Conservation (phyloP, 2,329 filamentous ascomycete species). For the Stagonosporopsis vannaccii region DNA sequence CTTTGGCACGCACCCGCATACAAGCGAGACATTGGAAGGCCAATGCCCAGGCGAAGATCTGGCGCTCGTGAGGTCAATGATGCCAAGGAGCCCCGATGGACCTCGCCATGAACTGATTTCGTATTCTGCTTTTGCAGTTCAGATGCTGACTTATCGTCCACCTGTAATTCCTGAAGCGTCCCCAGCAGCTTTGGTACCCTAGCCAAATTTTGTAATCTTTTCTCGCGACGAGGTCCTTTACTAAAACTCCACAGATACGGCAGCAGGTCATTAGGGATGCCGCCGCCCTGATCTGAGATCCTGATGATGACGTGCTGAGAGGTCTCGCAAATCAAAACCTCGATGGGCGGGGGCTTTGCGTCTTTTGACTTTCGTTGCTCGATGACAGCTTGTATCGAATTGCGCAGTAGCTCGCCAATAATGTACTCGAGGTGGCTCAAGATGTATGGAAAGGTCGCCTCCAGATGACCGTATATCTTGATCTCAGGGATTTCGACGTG, state of each 20-base stretch:
- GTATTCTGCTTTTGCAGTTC: slow-evolving; percentile 29
- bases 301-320: slow-evolving; percentile 95
- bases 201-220: slow-evolving; percentile 82
- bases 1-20: slow-evolving; percentile 66
- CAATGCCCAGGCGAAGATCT: slow-evolving; percentile 88
- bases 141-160: slow-evolving; percentile 29
- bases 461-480: slow-evolving; percentile 81
- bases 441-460: slow-evolving; percentile 95
- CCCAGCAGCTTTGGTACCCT: slow-evolving; percentile 91
- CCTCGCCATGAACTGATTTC: slow-evolving; percentile 33
- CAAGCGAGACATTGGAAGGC: slow-evolving; percentile 88
- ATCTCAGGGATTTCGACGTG: slow-evolving; percentile 79
- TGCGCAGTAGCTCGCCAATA: slow-evolving; percentile 90
- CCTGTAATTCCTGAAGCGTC: slow-evolving; percentile 84
- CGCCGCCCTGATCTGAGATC: slow-evolving; percentile 93
- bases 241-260: slow-evolving; percentile 96
- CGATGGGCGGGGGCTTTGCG: slow-evolving; percentile 77
- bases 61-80: slow-evolving; percentile 84
- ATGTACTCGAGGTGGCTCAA: slow-evolving; percentile 97
- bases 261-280: slow-evolving; percentile 82
- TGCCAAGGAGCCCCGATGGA: slow-evolving; percentile 70
- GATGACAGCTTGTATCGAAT: slow-evolving; percentile 91
- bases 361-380: slow-evolving; percentile 67
- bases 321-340: slow-evolving; percentile 93
- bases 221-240: slow-evolving; percentile 82